Evolutionary conservation across 2,329 filamentous ascomycete genomes (phyloP).

Genomic region (Huntiella savannae): DNA sequence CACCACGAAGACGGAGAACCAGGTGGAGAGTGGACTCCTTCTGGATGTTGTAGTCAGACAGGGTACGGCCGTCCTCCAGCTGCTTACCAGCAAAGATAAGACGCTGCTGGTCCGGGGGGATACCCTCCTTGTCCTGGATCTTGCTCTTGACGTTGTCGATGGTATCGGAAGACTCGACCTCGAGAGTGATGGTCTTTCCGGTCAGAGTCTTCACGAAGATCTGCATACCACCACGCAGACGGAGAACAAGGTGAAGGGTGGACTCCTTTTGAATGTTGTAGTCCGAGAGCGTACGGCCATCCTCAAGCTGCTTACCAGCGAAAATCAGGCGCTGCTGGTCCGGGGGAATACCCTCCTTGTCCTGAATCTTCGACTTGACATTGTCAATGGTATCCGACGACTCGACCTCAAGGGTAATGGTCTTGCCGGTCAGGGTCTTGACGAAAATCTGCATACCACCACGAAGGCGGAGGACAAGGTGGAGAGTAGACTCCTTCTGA

Average conservation of each 20-base stretch:
- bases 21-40: constrained; percentile 71
- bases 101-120: constrained; percentile 86
- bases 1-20: constrained; percentile 64
- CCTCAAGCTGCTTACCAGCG: constrained; percentile 88
- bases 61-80: constrained; percentile 74
- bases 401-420: constrained; percentile 80
- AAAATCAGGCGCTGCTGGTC: constrained; percentile 95
- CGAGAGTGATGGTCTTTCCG: constrained; percentile 85
- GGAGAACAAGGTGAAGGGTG: constrained; percentile 68
- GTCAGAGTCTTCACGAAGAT: constrained; percentile 77
- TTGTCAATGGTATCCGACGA: constrained; percentile 87
- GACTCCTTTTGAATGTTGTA: constrained; percentile 96
- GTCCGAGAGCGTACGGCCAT: constrained; percentile 65
- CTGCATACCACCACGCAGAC: constrained; percentile 78
- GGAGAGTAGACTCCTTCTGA: constrained; percentile 49
- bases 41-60: constrained; percentile 94
- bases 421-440: constrained; percentile 82
- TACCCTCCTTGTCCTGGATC: constrained; percentile 86
- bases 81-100: constrained; percentile 90
- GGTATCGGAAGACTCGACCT: constrained; percentile 75
- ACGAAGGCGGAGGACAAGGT: constrained; percentile 62
- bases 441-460: constrained; percentile 64
- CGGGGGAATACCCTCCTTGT: constrained; percentile 91
- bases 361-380: constrained; percentile 92
- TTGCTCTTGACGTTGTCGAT: constrained; percentile 92